Percentiles rank a stretch among this genome's conserved stretches.
These are phyloP conservation scores for Neurospora discreta DNA, from an alignment of 495 filamentous ascomycete genomes.

Conservation along the genomic window DNA sequence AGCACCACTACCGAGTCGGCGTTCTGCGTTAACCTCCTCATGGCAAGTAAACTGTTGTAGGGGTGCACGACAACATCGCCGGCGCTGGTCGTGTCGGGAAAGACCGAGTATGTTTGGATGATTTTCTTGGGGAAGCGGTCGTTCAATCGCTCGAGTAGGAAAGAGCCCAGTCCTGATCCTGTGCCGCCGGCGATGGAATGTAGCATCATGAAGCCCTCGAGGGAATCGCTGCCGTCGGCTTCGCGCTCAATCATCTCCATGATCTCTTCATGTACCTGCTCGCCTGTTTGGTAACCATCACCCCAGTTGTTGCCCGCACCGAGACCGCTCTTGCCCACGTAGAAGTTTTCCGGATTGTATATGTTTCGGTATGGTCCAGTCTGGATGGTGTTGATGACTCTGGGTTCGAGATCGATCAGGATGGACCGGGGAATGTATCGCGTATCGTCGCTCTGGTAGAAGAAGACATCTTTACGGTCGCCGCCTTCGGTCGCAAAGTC, in stretches of 20 bases:
- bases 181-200: conserved; percentile 97
- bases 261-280: conserved; percentile 87
- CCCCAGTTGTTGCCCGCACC: conserved; percentile 98
- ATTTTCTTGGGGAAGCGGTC: conserved; percentile 98
- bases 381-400: conserved; percentile 88
- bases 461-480: conserved; percentile 97
- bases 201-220: conserved; percentile 97
- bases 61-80: conserved; percentile 94
- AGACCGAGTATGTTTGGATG: conserved; percentile 98
- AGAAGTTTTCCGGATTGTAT: conserved; percentile 99
- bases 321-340: conserved; percentile 77
- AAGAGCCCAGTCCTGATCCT: conserved; percentile 87
- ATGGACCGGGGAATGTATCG: conserved; percentile 96
- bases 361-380: conserved; percentile 91
- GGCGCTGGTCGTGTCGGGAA: conserved; percentile 75
- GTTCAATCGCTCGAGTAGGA: conserved; percentile 90
- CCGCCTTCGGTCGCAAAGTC: conserved; percentile 93
- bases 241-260: conserved; percentile 99
- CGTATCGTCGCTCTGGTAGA: conserved; percentile 97
- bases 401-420: conserved; percentile 85
- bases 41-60: conserved; percentile 89
- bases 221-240: conserved; percentile 91
- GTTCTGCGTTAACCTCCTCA: conserved; percentile 86
- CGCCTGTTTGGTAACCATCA: conserved; percentile 85
- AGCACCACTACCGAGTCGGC: conserved; percentile 97